Base-by-base conservation (phyloP, 768 basidiomycete species). In the Lentinula detonsa region DNA sequence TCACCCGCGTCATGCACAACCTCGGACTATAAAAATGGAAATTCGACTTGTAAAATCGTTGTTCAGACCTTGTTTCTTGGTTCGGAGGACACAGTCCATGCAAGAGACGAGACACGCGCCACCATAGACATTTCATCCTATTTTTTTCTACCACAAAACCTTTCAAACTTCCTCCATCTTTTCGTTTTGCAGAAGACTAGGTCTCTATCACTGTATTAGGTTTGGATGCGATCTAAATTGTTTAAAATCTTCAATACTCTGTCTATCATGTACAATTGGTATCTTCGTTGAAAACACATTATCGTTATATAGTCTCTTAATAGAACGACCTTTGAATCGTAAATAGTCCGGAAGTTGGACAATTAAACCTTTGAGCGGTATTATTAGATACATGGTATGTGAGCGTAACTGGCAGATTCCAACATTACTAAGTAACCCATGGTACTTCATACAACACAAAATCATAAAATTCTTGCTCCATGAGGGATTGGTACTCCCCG, bases 381-480 rank as follows among this genome's bases (percentile, higher is more conserved):
- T 39, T 39, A 13, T 28, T 28, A 13, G 13, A 39, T 39, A 13
- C 37, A 13, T 39, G 37, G 37, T 39, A 39, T 39, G 37, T 8
- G 37, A 13, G 9, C 13, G 37, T 13, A 39, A 28, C 28, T 28
- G 28, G 0, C 28, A 28, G 16, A 16, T 43, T 16, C 42, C n/a
- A 9, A 48, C 7, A 48, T 23, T 78, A 88, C 66, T 84, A 80
- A 42, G 88, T 76, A 66, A 97, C 90, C 90, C 91, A 94, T 35
- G 93, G 93, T 57, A 99, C 84, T 72, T 98, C 96, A 70, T 88
- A 95, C 69, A 96, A 70, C 23, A 98, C 93, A 68, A 98, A 99
- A 73, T 96, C 93, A 71, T 90, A 94, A 71, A 90, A 91, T 72
- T 99, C 96, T 71, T 95, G 91, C 69, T 99, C 97, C 81, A 99